phyloP scores from a whole-genome alignment of 73 alveolate genomes.

The Paramecium sexaurelia region DNA sequence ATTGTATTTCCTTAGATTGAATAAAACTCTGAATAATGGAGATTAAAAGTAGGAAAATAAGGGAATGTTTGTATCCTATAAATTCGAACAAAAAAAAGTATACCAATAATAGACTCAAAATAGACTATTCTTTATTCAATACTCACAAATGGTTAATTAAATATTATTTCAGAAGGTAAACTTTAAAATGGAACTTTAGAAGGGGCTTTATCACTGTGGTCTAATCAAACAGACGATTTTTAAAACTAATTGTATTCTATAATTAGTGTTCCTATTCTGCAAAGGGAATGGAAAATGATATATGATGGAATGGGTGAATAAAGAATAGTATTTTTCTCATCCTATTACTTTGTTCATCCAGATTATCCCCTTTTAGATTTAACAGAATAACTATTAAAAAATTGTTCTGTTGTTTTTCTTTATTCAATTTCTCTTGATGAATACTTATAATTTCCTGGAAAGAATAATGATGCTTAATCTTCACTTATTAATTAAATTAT shows the following conservation, averaged over 20 bases:
- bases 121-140: not conserved
- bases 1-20: not conserved
- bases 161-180: not conserved
- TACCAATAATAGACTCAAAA: not conserved
- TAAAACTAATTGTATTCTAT: not conserved
- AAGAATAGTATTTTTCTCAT: not conserved
- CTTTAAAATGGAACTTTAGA: not conserved
- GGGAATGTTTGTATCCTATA: not conserved
- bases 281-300: not conserved
- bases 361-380: not conserved
- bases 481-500: not conserved
- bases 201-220: not conserved
- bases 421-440: not conserved
- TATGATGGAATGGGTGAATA: conserved; percentile 25
- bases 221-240: not conserved
- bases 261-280: not conserved
- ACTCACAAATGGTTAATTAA: not conserved
- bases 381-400: not conserved
- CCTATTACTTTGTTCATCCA: not conserved
- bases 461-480: not conserved
- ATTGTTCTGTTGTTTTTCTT: not conserved
- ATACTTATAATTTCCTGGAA: not conserved
- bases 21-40: not conserved
- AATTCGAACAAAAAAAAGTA: not conserved
- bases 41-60: not conserved